Conservation (phyloP, 2,329 filamentous ascomycete species). For the Zymoseptoria crescenta region DNA sequence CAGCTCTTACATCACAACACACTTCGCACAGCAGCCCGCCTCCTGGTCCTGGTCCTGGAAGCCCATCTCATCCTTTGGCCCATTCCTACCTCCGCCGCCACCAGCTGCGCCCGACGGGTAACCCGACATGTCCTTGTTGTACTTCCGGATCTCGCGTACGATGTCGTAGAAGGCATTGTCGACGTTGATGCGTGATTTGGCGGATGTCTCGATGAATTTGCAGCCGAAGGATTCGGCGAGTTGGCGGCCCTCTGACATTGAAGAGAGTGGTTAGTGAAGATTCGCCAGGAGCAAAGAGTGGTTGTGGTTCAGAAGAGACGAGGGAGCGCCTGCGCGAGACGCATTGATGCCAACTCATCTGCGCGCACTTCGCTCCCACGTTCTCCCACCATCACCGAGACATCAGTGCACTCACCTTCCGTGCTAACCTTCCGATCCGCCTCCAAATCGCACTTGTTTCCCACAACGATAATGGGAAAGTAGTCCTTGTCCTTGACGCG, state of each 20-base stretch:
- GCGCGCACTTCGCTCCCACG: background rate
- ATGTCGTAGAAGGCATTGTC: conserved; percentile 98
- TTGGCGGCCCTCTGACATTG: conserved; percentile 68
- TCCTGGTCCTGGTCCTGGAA: conserved; percentile 61
- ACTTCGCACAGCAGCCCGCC: conserved; percentile 74
- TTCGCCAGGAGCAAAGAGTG: background rate
- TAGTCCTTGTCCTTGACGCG: conserved; percentile 99
- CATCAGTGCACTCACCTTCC: conserved; percentile 60
- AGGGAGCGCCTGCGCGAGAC: conserved; percentile 5
- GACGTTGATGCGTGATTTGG: conserved; percentile 96
- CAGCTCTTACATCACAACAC: conserved; percentile 71
- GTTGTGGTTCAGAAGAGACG: conserved; percentile 2
- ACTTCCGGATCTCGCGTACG: conserved; percentile 92
- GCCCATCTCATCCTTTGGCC: conserved; percentile 61
- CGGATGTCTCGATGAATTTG: conserved; percentile 98
- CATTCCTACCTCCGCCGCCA: conserved; percentile 43
- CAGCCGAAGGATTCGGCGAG: conserved; percentile 83
- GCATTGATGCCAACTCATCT: conserved; percentile 2
- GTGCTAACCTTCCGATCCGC: conserved; percentile 82
- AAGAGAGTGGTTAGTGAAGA: background rate
- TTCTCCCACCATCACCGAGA: background rate
- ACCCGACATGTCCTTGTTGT: conserved; percentile 96
- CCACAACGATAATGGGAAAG: conserved; percentile 97
- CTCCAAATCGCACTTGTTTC: conserved; percentile 99
- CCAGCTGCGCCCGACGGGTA: conserved; percentile 57